Conservation (phyloP, 495 filamentous ascomycete species). For the Copromyces sp. region DNA sequence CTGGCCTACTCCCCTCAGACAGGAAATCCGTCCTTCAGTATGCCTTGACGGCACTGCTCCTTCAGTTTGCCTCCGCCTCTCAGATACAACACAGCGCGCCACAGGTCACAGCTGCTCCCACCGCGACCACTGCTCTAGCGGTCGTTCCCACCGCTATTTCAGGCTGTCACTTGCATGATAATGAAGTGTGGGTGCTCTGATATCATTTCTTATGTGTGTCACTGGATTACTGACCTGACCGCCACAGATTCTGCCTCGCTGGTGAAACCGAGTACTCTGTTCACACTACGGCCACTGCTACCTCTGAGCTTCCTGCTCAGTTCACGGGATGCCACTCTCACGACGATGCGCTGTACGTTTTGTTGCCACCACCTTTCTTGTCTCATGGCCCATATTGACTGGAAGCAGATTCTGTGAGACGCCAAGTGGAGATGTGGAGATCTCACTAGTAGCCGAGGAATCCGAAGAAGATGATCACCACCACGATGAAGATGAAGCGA, state of each 20-base stretch:
- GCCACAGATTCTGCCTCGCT: slow-evolving; percentile 10
- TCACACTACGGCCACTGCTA: slow-evolving; percentile 5
- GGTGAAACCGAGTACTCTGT: slow-evolving; percentile 7
- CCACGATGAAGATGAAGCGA: background rate
- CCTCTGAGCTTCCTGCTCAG: slow-evolving; percentile 7
- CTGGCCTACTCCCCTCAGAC: background rate
- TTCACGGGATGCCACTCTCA: slow-evolving; percentile 6
- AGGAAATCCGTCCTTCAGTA: slow-evolving; percentile 7
- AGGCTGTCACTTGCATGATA: slow-evolving; percentile 7
- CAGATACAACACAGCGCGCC: slow-evolving; percentile 6
- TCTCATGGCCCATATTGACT: background rate
- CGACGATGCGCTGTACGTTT: slow-evolving; percentile 8
- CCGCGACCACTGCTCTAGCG: background rate
- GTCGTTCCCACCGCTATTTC: slow-evolving; percentile 11
- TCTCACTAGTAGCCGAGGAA: slow-evolving; percentile 4
- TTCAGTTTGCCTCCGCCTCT: slow-evolving; percentile 1
- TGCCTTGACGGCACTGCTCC: slow-evolving; percentile 5
- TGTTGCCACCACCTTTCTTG: background rate
- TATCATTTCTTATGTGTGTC: background rate
- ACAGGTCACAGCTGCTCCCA: slow-evolving; percentile 3
- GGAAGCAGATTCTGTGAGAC: slow-evolving; percentile 29
- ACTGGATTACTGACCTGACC: background rate
- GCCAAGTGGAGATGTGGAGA: slow-evolving; percentile 29
- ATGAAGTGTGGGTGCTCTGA: background rate
- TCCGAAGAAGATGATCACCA: slow-evolving; percentile 16